These are phyloP conservation scores for Kalaharituber pfeilii DNA, from an alignment of 2,329 filamentous ascomycete genomes.

Conservation along the genomic window DNA sequence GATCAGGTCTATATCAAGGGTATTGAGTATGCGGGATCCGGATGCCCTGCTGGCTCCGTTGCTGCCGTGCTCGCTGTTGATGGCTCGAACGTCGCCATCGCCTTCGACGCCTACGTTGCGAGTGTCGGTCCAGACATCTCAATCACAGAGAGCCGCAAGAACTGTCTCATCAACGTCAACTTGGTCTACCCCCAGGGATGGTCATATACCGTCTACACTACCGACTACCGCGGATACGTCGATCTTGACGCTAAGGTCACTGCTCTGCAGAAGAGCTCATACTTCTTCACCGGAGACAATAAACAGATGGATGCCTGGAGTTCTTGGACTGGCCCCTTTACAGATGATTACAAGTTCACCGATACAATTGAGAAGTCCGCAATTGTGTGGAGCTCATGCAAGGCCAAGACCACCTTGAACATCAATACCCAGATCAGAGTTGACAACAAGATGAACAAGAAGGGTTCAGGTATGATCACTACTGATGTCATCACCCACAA, in stretches of 20 bases:
- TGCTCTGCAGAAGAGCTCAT: slow-evolving; percentile 36
- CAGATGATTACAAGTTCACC: slow-evolving; percentile 31
- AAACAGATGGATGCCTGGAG: too few species aligned
- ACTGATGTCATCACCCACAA: too few species aligned
- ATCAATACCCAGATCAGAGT: too few species aligned
- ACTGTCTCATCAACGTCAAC: slow-evolving; percentile 39
- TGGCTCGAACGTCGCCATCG: slow-evolving; percentile 32
- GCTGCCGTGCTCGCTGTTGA: slow-evolving; percentile 29
- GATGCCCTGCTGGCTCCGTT: slow-evolving; percentile 31
- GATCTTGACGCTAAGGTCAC: slow-evolving; percentile 31
- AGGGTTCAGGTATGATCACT: slow-evolving; percentile 30
- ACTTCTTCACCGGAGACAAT: slow-evolving; percentile 36
- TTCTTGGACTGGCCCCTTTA: slow-evolving; percentile 32
- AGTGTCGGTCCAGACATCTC: slow-evolving; percentile 32
- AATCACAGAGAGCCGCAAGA: slow-evolving; percentile 31
- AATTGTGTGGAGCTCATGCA: slow-evolving; percentile 36
- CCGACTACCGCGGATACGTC: slow-evolving; percentile 37
- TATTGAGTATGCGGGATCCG: slow-evolving; percentile 31
- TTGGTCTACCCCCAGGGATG: slow-evolving; percentile 36
- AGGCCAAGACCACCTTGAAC: slow-evolving; percentile 33
- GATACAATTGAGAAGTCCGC: slow-evolving; percentile 32
- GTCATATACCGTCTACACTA: slow-evolving; percentile 36
- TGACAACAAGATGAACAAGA: slow-evolving; percentile 26
- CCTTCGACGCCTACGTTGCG: slow-evolving; percentile 37
- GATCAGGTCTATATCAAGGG: slow-evolving; percentile 30